Percentiles rank a stretch among this genome's conserved stretches.
Conservation (phyloP, 805 yeast genomes). For the Candida jianshihensis region DNA sequence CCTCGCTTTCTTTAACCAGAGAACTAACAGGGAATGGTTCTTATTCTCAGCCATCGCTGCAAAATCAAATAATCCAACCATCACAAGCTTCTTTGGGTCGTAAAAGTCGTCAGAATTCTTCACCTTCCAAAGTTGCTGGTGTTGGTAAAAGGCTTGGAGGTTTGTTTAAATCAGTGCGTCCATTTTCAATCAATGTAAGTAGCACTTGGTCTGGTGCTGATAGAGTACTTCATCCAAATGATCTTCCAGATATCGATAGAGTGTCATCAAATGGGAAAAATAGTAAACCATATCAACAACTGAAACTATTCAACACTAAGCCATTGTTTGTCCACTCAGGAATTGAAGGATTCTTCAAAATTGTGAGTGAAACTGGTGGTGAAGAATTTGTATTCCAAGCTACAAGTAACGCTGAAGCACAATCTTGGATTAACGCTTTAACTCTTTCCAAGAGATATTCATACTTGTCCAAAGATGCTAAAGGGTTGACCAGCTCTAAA, state of each 20-base stretch:
- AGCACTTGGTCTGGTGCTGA: slow-evolving; percentile 36
- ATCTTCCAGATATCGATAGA: slow-evolving; percentile 49
- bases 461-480: slow-evolving; percentile 33
- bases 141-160: slow-evolving; percentile 49
- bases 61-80: slow-evolving; percentile 4
- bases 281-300: slow-evolving; percentile 42
- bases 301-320: slow-evolving; percentile 37
- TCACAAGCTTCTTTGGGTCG: slow-evolving; percentile 4
- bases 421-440: slow-evolving; percentile 60
- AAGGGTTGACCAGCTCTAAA: slow-evolving; percentile 34
- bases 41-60: background rate
- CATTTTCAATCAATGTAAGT: slow-evolving; percentile 48
- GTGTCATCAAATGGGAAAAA: slow-evolving; percentile 31
- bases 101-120: slow-evolving; percentile 13
- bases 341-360: slow-evolving; percentile 35
- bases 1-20: slow-evolving; percentile 10
- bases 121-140: slow-evolving; percentile 18
- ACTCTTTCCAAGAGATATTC: slow-evolving; percentile 34
- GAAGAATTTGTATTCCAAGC: slow-evolving; percentile 67
- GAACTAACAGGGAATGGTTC: slow-evolving; percentile 11
- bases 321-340: slow-evolving; percentile 30
- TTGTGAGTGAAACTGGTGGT: slow-evolving; percentile 34
- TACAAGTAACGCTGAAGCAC: slow-evolving; percentile 48
- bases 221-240: slow-evolving; percentile 39
- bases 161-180: slow-evolving; percentile 47